Evolutionary conservation across 2,329 filamentous ascomycete species (phyloP).

Genomic region (Alternaria consortialis): DNA sequence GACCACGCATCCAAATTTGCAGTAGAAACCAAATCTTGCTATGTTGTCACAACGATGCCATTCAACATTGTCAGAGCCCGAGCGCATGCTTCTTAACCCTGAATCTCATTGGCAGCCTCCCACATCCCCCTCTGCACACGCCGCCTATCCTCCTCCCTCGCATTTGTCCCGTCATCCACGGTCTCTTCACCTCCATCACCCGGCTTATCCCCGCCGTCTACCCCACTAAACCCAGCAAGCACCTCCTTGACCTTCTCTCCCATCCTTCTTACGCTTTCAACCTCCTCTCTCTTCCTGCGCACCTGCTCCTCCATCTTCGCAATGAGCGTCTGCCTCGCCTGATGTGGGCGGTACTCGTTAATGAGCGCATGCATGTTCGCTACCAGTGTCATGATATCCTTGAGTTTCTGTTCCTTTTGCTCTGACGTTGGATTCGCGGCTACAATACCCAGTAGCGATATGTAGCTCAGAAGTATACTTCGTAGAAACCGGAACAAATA

Average conservation of each 20-base stretch:
- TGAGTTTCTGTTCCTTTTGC: constrained; percentile 74
- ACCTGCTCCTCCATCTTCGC: constrained; percentile 87
- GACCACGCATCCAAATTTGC: neutral
- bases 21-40: neutral
- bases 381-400: constrained; percentile 81
- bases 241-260: constrained; percentile 77
- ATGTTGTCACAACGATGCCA: neutral
- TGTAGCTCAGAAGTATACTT: constrained; percentile 85
- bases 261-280: constrained; percentile 71
- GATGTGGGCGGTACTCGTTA: constrained; percentile 93
- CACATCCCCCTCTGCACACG: constrained; percentile 48
- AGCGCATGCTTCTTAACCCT: constrained; percentile 21
- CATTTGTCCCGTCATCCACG: constrained; percentile 20
- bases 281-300: constrained; percentile 75
- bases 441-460: constrained; percentile 81
- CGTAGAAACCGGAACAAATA: constrained; percentile 82
- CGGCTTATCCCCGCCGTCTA: constrained; percentile 13
- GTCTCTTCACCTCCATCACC: constrained; percentile 13
- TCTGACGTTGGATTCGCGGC: constrained; percentile 70
- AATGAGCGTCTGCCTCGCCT: constrained; percentile 88
- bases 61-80: neutral
- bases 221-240: constrained; percentile 70
- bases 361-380: constrained; percentile 93
- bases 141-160: constrained; percentile 26
- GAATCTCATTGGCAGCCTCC: constrained; percentile 47